Conservation (phyloP, 805 yeast genomes). For the Pichia manshurica region DNA sequence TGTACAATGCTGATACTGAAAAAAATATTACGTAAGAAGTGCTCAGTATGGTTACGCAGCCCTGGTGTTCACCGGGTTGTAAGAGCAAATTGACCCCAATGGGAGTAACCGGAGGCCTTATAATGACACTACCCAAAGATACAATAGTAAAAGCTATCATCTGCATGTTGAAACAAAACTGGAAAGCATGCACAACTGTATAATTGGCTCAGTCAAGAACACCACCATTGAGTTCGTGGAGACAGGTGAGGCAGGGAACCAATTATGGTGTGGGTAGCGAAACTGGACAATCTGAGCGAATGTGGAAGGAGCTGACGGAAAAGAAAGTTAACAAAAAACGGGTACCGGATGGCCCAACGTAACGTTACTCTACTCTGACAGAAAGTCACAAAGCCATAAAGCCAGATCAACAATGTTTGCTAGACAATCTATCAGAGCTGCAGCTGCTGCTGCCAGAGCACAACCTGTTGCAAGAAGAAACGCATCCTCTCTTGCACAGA, state of each 20-base stretch:
- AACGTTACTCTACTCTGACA: too few relatives aligned
- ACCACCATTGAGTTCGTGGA: too few relatives aligned
- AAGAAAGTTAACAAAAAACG: too few relatives aligned
- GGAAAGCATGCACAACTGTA: too few relatives aligned
- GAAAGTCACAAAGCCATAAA: background rate
- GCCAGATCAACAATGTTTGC: slow-evolving; percentile 25
- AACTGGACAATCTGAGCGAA: background rate
- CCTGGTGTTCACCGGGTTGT: too few relatives aligned
- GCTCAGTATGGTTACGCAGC: background rate
- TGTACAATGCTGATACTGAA: background rate
- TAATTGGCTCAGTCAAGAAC: background rate
- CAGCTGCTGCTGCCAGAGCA: slow-evolving; percentile 23
- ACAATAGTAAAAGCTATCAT: too few relatives aligned
- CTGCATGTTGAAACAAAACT: too few relatives aligned
- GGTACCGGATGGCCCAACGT: too few relatives aligned
- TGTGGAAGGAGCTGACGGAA: background rate
- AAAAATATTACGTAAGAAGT: background rate
- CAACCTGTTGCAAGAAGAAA: slow-evolving; percentile 32
- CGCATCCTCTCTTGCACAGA: slow-evolving; percentile 33
- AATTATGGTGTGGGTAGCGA: background rate
- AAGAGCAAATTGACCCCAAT: too few relatives aligned
- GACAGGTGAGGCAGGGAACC: background rate
- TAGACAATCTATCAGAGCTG: slow-evolving; percentile 29
- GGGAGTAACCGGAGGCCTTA: too few relatives aligned
- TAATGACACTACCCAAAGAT: too few relatives aligned